Conservation (phyloP, 2,329 filamentous ascomycete genomes). For the Aspergillus ruber region DNA sequence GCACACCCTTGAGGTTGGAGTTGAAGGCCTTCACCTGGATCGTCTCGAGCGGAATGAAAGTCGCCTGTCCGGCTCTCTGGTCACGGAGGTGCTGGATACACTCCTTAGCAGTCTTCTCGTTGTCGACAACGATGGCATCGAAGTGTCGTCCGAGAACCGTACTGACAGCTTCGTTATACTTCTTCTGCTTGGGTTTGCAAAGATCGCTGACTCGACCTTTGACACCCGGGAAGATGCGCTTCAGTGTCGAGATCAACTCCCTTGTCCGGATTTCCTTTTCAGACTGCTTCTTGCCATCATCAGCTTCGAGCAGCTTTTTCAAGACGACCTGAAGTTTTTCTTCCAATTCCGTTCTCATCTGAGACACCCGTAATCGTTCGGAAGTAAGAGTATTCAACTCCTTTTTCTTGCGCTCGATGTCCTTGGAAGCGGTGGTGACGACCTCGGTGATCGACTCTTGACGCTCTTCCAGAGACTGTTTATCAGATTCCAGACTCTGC, state of each 20-base stretch:
- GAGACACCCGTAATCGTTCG: conserved; percentile 71
- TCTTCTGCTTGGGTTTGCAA: conserved; percentile 95
- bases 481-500: conserved; percentile 66
- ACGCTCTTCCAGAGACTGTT: conserved; percentile 62
- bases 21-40: conserved; percentile 92
- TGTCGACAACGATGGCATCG: conserved; percentile 90
- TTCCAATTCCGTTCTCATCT: conserved; percentile 80
- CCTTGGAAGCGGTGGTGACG: conserved; percentile 62
- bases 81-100: conserved; percentile 94
- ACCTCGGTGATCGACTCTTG: conserved; percentile 56
- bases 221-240: conserved; percentile 86
- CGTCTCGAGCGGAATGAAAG: conserved; percentile 93
- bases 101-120: conserved; percentile 86
- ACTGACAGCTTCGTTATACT: conserved; percentile 87
- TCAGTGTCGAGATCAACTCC: conserved; percentile 78
- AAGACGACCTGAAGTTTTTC: conserved; percentile 81
- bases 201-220: conserved; percentile 84
- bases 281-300: conserved; percentile 77
- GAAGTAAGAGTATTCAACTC: conserved; percentile 81
- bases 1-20: conserved; percentile 81
- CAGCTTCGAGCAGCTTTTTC: conserved; percentile 74
- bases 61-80: conserved; percentile 78
- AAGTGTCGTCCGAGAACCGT: conserved; percentile 89
- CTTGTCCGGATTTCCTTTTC: conserved; percentile 72
- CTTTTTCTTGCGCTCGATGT: conserved; percentile 85